These are phyloP conservation scores for Pharnaceum exiguum DNA, from an alignment of 148 eudicot species.

Conservation along the genomic window DNA sequence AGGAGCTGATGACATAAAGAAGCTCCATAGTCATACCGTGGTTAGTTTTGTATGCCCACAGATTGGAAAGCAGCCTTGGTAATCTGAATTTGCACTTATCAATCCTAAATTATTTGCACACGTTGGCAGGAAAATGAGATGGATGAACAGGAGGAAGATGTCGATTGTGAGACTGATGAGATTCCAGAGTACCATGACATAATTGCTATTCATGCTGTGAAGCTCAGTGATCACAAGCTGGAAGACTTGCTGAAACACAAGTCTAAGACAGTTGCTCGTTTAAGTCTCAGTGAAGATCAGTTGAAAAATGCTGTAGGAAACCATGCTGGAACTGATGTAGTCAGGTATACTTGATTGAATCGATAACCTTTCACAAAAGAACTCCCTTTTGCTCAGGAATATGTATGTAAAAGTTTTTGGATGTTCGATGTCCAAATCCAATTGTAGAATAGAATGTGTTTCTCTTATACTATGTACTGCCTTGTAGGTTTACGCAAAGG, in stretches of 20 bases:
- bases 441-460: neutral
- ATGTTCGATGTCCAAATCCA: no score
- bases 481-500: slow-evolving; percentile 41
- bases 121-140: slow-evolving; percentile 13
- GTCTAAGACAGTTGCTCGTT: slow-evolving; percentile 33
- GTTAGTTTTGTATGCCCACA: neutral
- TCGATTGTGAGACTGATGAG: slow-evolving; percentile 6
- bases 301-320: slow-evolving; percentile 28
- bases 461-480: neutral
- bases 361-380: no score
- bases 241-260: slow-evolving; percentile 14
- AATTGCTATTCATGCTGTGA: slow-evolving; percentile 53
- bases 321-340: slow-evolving; percentile 33
- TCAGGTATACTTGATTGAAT: slow-evolving; percentile 48
- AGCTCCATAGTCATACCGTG: neutral
- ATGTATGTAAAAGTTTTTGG: no score
- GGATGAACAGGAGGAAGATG: slow-evolving; percentile 30
- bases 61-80: neutral
- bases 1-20: neutral
- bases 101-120: neutral
- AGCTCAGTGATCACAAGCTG: slow-evolving; percentile 35
- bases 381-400: no score
- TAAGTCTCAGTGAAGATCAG: slow-evolving; percentile 54
- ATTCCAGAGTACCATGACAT: slow-evolving; percentile 33
- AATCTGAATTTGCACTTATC: neutral